Evolutionary conservation across 768 basidiomycete genomes (phyloP).

Genomic region (Trametes elegans): DNA sequence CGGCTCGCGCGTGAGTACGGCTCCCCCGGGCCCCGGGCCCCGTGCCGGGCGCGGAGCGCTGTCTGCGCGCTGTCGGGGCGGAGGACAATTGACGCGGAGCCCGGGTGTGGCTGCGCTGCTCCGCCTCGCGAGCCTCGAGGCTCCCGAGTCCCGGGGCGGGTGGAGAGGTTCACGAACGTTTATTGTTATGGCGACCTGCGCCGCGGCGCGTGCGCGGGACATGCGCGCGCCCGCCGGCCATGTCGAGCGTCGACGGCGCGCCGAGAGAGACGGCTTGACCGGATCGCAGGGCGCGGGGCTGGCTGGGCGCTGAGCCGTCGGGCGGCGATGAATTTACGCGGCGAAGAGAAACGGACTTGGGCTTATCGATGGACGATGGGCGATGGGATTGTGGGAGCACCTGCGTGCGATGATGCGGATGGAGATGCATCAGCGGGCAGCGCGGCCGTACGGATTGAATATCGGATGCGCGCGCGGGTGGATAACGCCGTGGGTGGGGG

Average conservation of each 20-base stretch:
- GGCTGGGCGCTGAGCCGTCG: not conserved
- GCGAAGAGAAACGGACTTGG: not conserved
- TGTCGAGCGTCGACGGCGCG: not conserved
- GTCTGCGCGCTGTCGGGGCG: too few species aligned
- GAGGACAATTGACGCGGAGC: too few species aligned
- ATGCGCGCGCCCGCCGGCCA: not conserved
- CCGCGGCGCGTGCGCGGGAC: not conserved
- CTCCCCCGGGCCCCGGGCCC: too few species aligned
- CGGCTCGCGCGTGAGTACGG: too few species aligned
- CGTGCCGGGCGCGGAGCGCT: too few species aligned
- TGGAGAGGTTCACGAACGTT: not conserved
- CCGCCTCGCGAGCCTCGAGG: too few species aligned
- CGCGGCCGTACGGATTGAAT: slow-evolving; percentile 1
- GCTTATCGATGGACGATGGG: slow-evolving; percentile 11
- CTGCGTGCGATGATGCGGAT: not conserved
- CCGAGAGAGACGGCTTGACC: not conserved
- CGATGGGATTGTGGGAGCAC: not conserved
- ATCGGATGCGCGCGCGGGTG: not conserved
- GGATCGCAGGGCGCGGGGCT: not conserved
- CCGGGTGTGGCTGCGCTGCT: too few species aligned
- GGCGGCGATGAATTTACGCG: not conserved
- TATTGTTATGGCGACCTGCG: slow-evolving; percentile 19
- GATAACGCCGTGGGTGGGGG: not conserved
- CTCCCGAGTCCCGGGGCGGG: not conserved
- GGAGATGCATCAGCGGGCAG: not conserved